Evolutionary conservation across 78 protist species (phyloP).

Genomic region (Dictyostelium brefeldianum): DNA sequence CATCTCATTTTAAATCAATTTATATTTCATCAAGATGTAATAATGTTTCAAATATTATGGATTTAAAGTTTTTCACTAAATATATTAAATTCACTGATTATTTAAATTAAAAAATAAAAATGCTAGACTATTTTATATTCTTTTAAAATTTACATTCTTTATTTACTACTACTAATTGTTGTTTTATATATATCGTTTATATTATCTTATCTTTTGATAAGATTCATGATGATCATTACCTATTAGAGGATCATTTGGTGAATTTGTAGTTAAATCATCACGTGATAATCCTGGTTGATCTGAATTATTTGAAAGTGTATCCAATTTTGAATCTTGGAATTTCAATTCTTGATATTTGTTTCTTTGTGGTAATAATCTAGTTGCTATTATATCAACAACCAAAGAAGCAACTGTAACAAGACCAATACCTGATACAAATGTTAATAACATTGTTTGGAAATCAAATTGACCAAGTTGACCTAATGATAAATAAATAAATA

Average conservation of each 20-base stretch:
- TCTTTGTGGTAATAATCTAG: slow-evolving; percentile 45
- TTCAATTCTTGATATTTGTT: slow-evolving; percentile 22
- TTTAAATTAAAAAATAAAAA: too few relatives aligned
- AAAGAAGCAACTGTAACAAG: slow-evolving; percentile 56
- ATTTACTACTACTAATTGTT: too few relatives aligned
- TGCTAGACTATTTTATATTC: too few relatives aligned
- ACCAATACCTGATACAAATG: slow-evolving; percentile 78
- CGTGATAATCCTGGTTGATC: not conserved
- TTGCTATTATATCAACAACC: slow-evolving; percentile 62
- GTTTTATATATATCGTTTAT: too few relatives aligned
- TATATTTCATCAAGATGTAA: too few relatives aligned
- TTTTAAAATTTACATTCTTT: too few relatives aligned
- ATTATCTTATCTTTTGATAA: not conserved
- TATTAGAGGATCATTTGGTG: not conserved
- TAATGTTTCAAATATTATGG: too few relatives aligned
- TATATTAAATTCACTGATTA: too few relatives aligned
- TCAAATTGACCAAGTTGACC: slow-evolving; percentile 78
- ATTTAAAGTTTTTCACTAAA: too few relatives aligned
- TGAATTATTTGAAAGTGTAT: not conserved
- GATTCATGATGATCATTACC: not conserved
- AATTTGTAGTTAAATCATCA: not conserved
- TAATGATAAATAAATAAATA: too few relatives aligned
- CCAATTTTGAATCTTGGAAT: slow-evolving; percentile 29
- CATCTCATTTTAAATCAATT: too few relatives aligned
- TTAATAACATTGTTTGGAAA: slow-evolving; percentile 56